phyloP scores from a whole-genome alignment of 139 green algal genomes.

The Coccomyxa sp. region DNA sequence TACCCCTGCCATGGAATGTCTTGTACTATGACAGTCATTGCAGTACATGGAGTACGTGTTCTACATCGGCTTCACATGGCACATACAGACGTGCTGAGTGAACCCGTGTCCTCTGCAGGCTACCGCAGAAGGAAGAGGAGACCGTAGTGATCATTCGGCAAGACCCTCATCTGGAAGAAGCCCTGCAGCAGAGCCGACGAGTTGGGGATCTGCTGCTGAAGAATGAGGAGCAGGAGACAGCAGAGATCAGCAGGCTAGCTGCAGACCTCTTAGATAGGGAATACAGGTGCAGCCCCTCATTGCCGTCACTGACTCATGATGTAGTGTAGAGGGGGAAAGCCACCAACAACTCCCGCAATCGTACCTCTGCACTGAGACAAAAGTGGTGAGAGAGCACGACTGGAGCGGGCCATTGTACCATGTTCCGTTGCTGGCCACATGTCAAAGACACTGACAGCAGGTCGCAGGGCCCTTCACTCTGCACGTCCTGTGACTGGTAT shows the following conservation, averaged over 20 bases:
- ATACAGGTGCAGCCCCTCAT: conserved; percentile 12
- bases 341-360: neutral
- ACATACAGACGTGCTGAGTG: too few species aligned
- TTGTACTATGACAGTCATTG: neutral
- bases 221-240: conserved; percentile 40
- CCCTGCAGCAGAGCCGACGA: conserved; percentile 14
- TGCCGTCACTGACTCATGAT: neutral
- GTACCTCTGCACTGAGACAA: neutral
- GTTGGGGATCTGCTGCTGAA: conserved; percentile 48
- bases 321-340: neutral
- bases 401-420: neutral
- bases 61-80: too few species aligned
- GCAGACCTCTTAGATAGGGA: conserved; percentile 37
- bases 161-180: neutral
- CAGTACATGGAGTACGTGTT: too few species aligned
- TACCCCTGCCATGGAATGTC: neutral
- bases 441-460: neutral
- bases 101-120: too few species aligned
- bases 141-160: neutral
- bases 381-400: neutral
- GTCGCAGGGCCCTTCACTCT: neutral
- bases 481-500: too few species aligned
- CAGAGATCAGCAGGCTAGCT: conserved; percentile 26
- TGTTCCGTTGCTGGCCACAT: neutral
- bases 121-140: neutral